phyloP scores from a whole-genome alignment of 1,284 basidiomycete species.

The Mycosarcoma mackinlayi region DNA sequence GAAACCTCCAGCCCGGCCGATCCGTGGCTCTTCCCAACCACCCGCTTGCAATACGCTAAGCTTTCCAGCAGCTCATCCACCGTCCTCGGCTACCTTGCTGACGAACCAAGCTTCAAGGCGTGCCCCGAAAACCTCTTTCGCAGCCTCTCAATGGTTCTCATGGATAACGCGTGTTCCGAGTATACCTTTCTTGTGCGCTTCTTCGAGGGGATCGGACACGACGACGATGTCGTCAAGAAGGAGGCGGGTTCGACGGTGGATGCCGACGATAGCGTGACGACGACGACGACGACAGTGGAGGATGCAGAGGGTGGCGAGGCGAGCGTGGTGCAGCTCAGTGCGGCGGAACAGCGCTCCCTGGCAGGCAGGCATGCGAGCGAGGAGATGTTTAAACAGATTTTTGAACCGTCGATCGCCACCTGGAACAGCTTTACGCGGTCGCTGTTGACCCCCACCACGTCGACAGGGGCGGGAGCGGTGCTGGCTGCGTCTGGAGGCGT shows the following conservation, averaged over 20 bases:
- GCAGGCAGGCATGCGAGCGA: conserved; percentile 41
- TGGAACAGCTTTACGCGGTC: conserved; percentile 47
- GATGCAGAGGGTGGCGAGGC: conserved; percentile 23
- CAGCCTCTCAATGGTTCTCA: conserved; percentile 54
- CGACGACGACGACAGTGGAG: conserved; percentile 16
- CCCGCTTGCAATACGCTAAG: conserved; percentile 43
- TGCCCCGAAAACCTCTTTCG: conserved; percentile 64
- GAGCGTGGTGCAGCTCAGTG: conserved; percentile 44
- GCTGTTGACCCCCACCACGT: conserved; percentile 20
- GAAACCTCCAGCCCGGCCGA: conserved; percentile 18
- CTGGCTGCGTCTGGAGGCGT: conserved; percentile 1
- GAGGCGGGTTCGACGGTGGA: too few relatives aligned
- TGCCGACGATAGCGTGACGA: too few relatives aligned
- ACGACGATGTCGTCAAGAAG: neutral
- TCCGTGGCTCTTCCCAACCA: conserved; percentile 43
- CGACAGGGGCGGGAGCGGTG: conserved; percentile 5
- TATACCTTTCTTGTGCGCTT: conserved; percentile 64
- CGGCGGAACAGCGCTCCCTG: conserved; percentile 34
- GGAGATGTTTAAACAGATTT: conserved; percentile 64
- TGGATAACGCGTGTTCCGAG: conserved; percentile 66
- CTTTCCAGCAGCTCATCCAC: conserved; percentile 47
- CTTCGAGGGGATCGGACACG: conserved; percentile 43
- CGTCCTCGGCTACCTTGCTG: conserved; percentile 62
- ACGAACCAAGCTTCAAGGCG: conserved; percentile 49
- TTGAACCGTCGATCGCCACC: conserved; percentile 57